phyloP scores from a whole-genome alignment of 2,329 filamentous ascomycete genomes.

The Nemania bipapillata region DNA sequence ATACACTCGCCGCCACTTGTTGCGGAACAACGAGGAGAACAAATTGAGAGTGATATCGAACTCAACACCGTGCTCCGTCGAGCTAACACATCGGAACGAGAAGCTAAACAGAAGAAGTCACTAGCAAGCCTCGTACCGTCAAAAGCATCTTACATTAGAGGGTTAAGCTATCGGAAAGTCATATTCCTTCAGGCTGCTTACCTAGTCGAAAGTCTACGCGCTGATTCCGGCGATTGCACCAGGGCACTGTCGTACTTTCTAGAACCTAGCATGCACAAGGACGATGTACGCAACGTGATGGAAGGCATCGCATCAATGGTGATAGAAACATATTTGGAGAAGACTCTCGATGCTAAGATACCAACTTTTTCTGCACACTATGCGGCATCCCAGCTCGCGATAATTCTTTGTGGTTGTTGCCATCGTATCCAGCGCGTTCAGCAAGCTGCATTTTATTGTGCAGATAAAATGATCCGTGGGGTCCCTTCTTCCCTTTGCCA shows the following conservation, averaged over 20 bases:
- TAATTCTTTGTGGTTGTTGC: constrained; percentile 88
- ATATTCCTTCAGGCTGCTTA: constrained; percentile 93
- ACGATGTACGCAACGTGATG: constrained; percentile 72
- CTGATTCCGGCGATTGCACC: constrained; percentile 87
- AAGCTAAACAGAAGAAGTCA: constrained; percentile 81
- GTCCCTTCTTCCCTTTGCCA: constrained; percentile 92
- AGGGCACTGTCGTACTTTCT: constrained; percentile 91
- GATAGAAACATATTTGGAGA: constrained; percentile 80
- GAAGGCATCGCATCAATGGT: constrained; percentile 73
- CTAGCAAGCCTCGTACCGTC: constrained; percentile 78
- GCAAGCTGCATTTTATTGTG: constrained; percentile 82
- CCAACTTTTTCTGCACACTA: constrained; percentile 89
- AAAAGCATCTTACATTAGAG: constrained; percentile 80
- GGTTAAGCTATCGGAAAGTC: constrained; percentile 86
- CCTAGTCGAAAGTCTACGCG: constrained; percentile 87
- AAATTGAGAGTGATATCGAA: constrained; percentile 95
- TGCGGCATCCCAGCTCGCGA: constrained; percentile 86
- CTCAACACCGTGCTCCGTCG: constrained; percentile 91
- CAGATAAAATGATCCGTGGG: constrained; percentile 83
- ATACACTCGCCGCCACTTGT: constrained; percentile 88
- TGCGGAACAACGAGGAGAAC: constrained; percentile 86
- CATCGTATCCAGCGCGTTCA: constrained; percentile 94
- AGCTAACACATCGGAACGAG: constrained; percentile 82
- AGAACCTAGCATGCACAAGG: constrained; percentile 82
- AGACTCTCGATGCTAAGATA: constrained; percentile 75